A percentile compares a stretch with the other conserved stretches of the same genome.
Evolutionary conservation across 495 filamentous ascomycete genomes (phyloP).

Genomic region (Neurospora intermedia): DNA sequence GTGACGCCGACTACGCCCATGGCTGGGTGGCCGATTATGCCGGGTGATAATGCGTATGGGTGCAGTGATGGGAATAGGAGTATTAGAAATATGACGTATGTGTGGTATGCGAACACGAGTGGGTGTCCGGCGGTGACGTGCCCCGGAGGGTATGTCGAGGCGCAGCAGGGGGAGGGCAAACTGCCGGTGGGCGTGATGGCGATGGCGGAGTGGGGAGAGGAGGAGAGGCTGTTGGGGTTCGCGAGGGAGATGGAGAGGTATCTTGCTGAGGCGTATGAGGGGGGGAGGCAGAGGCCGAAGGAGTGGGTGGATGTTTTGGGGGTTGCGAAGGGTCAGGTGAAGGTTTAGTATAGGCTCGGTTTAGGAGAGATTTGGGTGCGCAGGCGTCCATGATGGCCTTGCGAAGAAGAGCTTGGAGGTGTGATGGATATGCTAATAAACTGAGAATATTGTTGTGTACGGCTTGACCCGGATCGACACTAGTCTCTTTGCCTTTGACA

Average conservation of each 20-base stretch:
- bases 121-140: slow-evolving; percentile 71
- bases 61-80: slow-evolving; percentile 61
- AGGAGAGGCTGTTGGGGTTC: slow-evolving; percentile 68
- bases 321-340: slow-evolving; percentile 14
- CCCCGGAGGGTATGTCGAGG: slow-evolving; percentile 62
- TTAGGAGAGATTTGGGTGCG: no score
- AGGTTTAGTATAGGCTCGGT: not conserved
- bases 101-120: slow-evolving; percentile 74
- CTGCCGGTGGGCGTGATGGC: slow-evolving; percentile 79
- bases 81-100: slow-evolving; percentile 77
- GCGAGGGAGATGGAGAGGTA: slow-evolving; percentile 57
- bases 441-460: not conserved
- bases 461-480: no score
- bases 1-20: slow-evolving; percentile 70
- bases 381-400: not conserved
- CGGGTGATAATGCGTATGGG: slow-evolving; percentile 47
- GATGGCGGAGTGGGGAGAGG: slow-evolving; percentile 78
- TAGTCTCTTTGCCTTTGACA: not conserved
- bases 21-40: slow-evolving; percentile 55
- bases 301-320: slow-evolving; percentile 34
- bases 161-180: slow-evolving; percentile 32
- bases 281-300: slow-evolving; percentile 27
- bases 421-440: not conserved
- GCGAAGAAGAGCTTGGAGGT: not conserved
- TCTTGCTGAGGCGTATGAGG: slow-evolving; percentile 24